These are phyloP conservation scores for Geotrichum aggregatum DNA, from an alignment of 1,139 yeast species.

Conservation along the genomic window DNA sequence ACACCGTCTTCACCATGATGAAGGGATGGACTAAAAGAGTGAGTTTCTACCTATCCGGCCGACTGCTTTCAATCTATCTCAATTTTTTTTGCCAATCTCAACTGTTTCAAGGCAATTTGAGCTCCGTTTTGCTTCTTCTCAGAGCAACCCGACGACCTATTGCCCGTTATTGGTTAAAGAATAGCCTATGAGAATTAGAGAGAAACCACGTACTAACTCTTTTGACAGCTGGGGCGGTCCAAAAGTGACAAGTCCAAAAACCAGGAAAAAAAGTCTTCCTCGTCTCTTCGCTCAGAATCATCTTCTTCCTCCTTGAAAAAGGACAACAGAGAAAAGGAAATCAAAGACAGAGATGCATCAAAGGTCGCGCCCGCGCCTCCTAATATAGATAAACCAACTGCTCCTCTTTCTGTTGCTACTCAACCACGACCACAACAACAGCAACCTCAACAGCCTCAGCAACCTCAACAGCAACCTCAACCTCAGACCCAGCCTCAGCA, in stretches of 20 bases:
- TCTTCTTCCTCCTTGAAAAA: conserved; percentile 19
- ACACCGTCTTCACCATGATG: conserved; percentile 32
- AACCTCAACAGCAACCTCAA: conserved; percentile 5
- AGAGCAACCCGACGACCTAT: too few species aligned
- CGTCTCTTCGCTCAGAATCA: conserved; percentile 12
- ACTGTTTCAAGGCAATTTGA: not conserved
- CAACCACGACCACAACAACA: conserved; percentile 8
- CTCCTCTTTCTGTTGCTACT: conserved; percentile 1
- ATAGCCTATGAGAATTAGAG: too few species aligned
- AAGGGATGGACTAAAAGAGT: conserved; percentile 42
- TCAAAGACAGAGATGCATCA: conserved; percentile 15
- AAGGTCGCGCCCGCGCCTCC: not conserved
- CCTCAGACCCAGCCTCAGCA: not conserved
- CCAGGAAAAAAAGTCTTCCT: conserved; percentile 17
- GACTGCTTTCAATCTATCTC: not conserved
- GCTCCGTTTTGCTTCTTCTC: too few species aligned
- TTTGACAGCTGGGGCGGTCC: conserved; percentile 32
- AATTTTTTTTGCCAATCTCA: not conserved
- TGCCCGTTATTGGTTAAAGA: too few species aligned
- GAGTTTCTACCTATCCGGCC: conserved; percentile 7
- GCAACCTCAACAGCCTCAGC: not conserved
- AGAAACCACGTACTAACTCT: conserved; percentile 3
- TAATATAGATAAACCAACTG: conserved; percentile 5
- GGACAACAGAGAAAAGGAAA: conserved; percentile 19
- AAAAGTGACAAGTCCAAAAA: conserved; percentile 30